Conservation (phyloP, 2,329 filamentous ascomycete genomes). For the Penicillium digitatum region DNA sequence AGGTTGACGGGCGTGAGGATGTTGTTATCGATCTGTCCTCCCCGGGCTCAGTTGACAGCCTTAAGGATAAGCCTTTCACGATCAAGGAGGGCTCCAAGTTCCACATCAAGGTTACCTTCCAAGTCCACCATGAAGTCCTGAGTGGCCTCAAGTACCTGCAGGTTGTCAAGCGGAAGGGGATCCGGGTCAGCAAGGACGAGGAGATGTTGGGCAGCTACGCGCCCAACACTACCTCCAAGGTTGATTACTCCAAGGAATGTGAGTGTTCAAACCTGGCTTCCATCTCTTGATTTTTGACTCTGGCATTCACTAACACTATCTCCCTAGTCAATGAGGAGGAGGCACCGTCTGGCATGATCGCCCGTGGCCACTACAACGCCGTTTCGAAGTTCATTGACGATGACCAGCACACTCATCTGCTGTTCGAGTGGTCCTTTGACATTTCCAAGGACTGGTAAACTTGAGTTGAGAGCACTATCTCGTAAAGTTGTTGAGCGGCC, state of each 20-base stretch:
- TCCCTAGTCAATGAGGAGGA: constrained; percentile 78
- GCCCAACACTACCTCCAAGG: constrained; percentile 84
- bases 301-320: not conserved
- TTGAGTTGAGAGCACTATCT: constrained; percentile 6
- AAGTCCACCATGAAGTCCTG: constrained; percentile 94
- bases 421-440: constrained; percentile 95
- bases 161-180: constrained; percentile 81
- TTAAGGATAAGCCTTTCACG: constrained; percentile 90
- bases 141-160: constrained; percentile 95
- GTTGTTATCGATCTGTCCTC: constrained; percentile 83
- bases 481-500: constrained; percentile 24
- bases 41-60: constrained; percentile 66
- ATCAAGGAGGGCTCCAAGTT: constrained; percentile 96
- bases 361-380: constrained; percentile 85
- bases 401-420: constrained; percentile 82
- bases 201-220: constrained; percentile 98
- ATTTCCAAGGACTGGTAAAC: constrained; percentile 86
- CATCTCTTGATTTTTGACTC: not conserved
- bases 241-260: constrained; percentile 88
- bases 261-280: constrained; percentile 40
- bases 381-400: constrained; percentile 91
- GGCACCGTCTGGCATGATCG: constrained; percentile 85
- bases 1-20: constrained; percentile 74
- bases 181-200: constrained; percentile 85
- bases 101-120: constrained; percentile 90